Evolutionary conservation across 768 basidiomycete genomes (phyloP), one percentile per base, ranked within the genome.

Genomic region (Chalciporus piperatus): DNA sequence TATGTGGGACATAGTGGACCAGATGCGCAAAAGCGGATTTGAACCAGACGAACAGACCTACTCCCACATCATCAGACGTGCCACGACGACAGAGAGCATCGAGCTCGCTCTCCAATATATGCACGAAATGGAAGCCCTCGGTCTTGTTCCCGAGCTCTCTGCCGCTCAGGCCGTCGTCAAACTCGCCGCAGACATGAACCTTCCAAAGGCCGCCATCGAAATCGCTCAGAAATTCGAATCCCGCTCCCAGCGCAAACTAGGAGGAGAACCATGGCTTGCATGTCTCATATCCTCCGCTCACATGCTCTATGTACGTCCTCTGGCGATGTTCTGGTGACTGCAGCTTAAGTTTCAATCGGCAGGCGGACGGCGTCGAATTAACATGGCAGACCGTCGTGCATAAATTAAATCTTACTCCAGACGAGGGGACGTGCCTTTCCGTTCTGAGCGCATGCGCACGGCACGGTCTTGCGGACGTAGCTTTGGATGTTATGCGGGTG

Each of bases 381-480:
- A 81, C 80, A 40, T 94, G 90, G 91, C 60, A 78, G 10, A 76
- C 76, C 28, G 71, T 81, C 27, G 79, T 85, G 2, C 66, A 78
- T 16, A 73, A 76, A 13, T 65, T 81, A 19, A 72, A 74, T 45
- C 59, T 87, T 40, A 70, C 73, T 4, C 89, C 87, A 0, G 85
- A 89, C 56, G 90, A 94, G 71, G 91, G 92, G 0, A 66, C 85
- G 23, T 84, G 85, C 57, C 58, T 85, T 14, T 75, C 79, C 20
- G 81, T 92, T 20, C 79, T 94, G 35, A 76, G 87, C 56, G 82
- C 86, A 1, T 88, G 88, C 14, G 88, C 79, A 39, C 83, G 90
- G 10, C 74, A 80, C 54, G 90, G 88, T n/a, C 71, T 82, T 30
- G 79, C 87, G 6, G 79, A 82, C 41, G 75, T 94, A 1, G 90